Conservation (phyloP, 2,329 filamentous ascomycete genomes). For the Cadophora gregata region DNA sequence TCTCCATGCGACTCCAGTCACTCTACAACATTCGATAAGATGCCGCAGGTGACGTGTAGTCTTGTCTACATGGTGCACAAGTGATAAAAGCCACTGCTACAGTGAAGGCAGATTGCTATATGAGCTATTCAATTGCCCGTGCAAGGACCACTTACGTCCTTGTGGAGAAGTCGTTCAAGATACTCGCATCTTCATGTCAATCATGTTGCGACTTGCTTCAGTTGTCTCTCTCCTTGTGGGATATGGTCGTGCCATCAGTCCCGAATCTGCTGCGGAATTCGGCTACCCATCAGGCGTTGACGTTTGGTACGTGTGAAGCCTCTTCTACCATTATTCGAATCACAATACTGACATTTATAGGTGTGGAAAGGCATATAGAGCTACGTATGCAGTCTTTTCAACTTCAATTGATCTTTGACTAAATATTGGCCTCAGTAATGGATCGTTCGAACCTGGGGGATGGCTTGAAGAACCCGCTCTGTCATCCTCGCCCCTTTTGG, state of each 20-base stretch:
- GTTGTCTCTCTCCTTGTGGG: constrained; percentile 8
- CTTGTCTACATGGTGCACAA: not conserved
- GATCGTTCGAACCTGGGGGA: constrained; percentile 55
- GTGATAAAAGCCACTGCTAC: not conserved
- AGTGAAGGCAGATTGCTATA: not conserved
- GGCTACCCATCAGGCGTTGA: constrained; percentile 51
- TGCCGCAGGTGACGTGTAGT: not conserved
- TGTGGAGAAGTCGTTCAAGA: not conserved
- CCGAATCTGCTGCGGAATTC: constrained; percentile 39
- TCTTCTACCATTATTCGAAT: not conserved
- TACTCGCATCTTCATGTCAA: not conserved
- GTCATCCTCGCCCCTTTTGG: constrained; percentile 46
- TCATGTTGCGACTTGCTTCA: constrained; percentile 2
- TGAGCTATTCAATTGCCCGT: not conserved
- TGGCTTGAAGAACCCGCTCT: constrained; percentile 47
- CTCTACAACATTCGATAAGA: not conserved
- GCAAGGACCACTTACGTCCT: not conserved
- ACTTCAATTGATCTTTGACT: not conserved
- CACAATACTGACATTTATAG: not conserved
- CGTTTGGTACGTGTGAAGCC: constrained; percentile 50
- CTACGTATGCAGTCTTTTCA: constrained; percentile 41
- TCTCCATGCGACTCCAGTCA: not conserved
- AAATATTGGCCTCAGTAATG: constrained; percentile 45
- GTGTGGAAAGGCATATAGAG: constrained; percentile 52
- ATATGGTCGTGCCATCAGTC: constrained; percentile 23